Percentiles rank a stretch among this genome's conserved stretches.
These are phyloP conservation scores for Sherardia arvensis DNA, from an alignment of 257 asterid species.

Conservation along the genomic window DNA sequence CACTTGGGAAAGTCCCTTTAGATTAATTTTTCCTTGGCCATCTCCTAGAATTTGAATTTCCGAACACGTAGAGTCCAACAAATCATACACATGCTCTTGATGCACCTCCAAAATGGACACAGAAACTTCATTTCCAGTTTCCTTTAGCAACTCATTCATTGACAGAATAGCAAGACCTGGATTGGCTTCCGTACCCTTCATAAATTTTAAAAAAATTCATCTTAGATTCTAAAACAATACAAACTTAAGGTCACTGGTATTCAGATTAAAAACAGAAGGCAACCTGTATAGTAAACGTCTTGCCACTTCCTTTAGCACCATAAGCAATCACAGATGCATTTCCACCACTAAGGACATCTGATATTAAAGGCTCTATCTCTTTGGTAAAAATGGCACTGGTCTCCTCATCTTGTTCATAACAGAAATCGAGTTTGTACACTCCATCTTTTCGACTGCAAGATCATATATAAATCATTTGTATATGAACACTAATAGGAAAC, in stretches of 20 bases:
- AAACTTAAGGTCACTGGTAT: not conserved
- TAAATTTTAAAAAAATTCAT: not conserved
- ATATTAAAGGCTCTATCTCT: constrained; percentile 57
- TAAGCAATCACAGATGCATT: constrained; percentile 62
- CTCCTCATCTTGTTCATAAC: constrained; percentile 51
- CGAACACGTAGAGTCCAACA: constrained; percentile 44
- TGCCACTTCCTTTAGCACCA: constrained; percentile 91
- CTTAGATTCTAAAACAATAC: not conserved
- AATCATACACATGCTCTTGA: constrained; percentile 62
- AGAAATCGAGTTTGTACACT: constrained; percentile 49
- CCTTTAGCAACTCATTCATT: constrained; percentile 52
- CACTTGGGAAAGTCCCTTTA: constrained; percentile 79
- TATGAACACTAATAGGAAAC: not conserved
- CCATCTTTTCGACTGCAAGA: constrained; percentile 41
- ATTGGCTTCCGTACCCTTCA: constrained; percentile 53
- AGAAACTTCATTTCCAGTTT: constrained; percentile 30
- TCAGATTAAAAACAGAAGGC: not conserved
- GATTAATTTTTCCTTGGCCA: constrained; percentile 57
- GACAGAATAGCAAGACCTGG: constrained; percentile 65
- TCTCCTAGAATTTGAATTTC: constrained; percentile 59
- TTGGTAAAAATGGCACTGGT: constrained; percentile 32
- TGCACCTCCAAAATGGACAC: constrained; percentile 57
- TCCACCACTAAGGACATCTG: constrained; percentile 41
- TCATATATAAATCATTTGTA: not conserved
- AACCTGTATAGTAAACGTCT: constrained; percentile 63